A percentile compares a stretch with the other conserved stretches of the same genome.
phyloP scores from a whole-genome alignment of 176 grass and related monocot genomes.

The Zea luxurians region DNA sequence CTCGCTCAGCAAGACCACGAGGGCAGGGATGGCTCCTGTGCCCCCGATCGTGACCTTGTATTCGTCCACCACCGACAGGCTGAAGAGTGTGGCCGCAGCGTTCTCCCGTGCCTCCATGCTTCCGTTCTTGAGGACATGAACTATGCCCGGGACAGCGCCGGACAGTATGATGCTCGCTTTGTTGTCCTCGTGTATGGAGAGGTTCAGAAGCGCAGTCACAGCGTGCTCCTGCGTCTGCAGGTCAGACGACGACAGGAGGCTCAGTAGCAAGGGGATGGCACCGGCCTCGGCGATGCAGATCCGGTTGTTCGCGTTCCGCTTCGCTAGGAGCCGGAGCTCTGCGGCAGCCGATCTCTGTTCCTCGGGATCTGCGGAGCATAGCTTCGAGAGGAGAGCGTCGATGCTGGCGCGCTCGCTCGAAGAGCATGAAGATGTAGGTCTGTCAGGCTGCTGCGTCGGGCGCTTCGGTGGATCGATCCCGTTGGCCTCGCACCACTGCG shows the following conservation, averaged over 20 bases:
- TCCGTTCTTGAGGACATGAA: conserved; percentile 83
- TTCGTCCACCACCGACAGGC: conserved; percentile 83
- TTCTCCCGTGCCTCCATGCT: conserved; percentile 96
- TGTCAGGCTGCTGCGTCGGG: conserved; percentile 33
- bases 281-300: conserved; percentile 89
- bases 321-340: conserved; percentile 84
- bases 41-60: conserved; percentile 84
- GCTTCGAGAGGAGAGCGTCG: conserved; percentile 64
- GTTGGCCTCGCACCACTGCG: conserved; percentile 79
- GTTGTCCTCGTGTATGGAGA: conserved; percentile 89
- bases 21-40: conserved; percentile 70
- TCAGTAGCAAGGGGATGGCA: conserved; percentile 70
- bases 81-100: conserved; percentile 90
- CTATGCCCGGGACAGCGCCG: conserved; percentile 69
- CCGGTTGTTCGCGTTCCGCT: conserved; percentile 72
- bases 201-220: conserved; percentile 82
- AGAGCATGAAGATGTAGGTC: conserved; percentile 39
- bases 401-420: conserved; percentile 63
- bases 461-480: conserved; percentile 75
- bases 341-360: conserved; percentile 68
- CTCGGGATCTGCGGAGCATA: conserved; percentile 58
- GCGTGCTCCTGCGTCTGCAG: conserved; percentile 81
- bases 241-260: conserved; percentile 60
- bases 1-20: conserved; percentile 77
- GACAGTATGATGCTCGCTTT: conserved; percentile 78